Evolutionary conservation across 78 protist genomes (phyloP).

Genomic region (Pigoraptor vietnamica): DNA sequence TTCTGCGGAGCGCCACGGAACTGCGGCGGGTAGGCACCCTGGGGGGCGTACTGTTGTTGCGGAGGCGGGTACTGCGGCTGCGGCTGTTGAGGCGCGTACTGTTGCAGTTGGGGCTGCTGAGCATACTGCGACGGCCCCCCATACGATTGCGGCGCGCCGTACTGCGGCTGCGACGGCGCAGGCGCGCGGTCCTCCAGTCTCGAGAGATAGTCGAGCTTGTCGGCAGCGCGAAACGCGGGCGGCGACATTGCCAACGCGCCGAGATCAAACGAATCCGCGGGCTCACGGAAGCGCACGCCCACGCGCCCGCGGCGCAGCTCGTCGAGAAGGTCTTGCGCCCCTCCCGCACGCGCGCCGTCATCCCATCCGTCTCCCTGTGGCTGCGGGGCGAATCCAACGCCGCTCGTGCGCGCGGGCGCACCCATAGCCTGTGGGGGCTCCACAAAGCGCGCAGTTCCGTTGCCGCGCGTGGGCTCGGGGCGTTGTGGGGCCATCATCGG

Average conservation of each 20-base stretch:
- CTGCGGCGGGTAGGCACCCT: too few relatives aligned
- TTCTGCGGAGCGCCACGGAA: not conserved
- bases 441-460: too few relatives aligned
- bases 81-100: not conserved
- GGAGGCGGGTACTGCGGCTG: not conserved
- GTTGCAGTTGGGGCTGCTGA: not conserved
- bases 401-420: too few relatives aligned
- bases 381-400: too few relatives aligned
- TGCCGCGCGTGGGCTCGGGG: too few relatives aligned
- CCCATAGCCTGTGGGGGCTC: too few relatives aligned
- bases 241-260: not conserved
- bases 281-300: not conserved
- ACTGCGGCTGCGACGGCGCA: not conserved
- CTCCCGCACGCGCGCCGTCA: not conserved
- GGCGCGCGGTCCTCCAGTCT: not conserved
- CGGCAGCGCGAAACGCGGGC: not conserved
- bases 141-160: not conserved
- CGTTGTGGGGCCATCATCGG: not conserved
- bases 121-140: not conserved
- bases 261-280: not conserved
- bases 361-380: too few relatives aligned
- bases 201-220: not conserved
- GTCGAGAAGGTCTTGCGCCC: not conserved
- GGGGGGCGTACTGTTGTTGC: not conserved
- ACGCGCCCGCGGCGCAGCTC: not conserved